Evolutionary conservation across 2,329 filamentous ascomycete genomes (phyloP).

Genomic region (Monilinia aucupariae): DNA sequence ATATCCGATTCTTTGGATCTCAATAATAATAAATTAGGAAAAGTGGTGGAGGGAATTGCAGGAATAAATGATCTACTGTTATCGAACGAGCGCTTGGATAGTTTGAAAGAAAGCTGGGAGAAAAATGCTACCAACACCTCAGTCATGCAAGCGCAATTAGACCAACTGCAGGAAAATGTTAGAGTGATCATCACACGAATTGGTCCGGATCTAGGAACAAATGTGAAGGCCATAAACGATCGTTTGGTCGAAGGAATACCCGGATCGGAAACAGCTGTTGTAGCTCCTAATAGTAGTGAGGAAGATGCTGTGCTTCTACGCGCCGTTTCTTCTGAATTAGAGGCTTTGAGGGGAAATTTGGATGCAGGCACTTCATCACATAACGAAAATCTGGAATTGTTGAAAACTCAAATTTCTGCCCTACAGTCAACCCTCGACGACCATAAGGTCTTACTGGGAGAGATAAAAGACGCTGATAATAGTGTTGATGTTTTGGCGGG

Average conservation of each 20-base stretch:
- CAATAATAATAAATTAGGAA: conserved; percentile 28
- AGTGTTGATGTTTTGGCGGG: conserved; percentile 28
- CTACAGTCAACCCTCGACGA: conserved; percentile 24
- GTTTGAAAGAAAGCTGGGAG: conserved; percentile 24
- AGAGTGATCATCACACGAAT: conserved; percentile 27
- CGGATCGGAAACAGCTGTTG: background rate
- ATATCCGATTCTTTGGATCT: conserved; percentile 26
- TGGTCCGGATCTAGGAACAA: conserved; percentile 26
- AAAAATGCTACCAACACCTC: conserved; percentile 27
- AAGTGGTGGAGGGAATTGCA: conserved; percentile 22
- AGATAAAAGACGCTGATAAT: conserved; percentile 23
- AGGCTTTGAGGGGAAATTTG: conserved; percentile 23
- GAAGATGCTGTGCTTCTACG: conserved; percentile 24
- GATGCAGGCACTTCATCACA: conserved; percentile 21
- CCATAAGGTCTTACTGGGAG: conserved; percentile 21
- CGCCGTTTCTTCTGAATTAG: conserved; percentile 24
- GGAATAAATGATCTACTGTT: conserved; percentile 24
- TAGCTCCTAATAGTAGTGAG: conserved; percentile 5
- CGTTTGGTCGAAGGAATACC: conserved; percentile 10
- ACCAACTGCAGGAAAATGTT: conserved; percentile 32
- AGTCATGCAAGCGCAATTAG: conserved; percentile 32
- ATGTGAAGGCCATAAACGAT: conserved; percentile 27
- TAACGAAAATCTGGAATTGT: conserved; percentile 18
- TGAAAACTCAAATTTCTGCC: conserved; percentile 25
- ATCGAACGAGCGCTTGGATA: conserved; percentile 24